Conservation (phyloP, 805 yeast genomes). For the Cyberlindnera americana region DNA sequence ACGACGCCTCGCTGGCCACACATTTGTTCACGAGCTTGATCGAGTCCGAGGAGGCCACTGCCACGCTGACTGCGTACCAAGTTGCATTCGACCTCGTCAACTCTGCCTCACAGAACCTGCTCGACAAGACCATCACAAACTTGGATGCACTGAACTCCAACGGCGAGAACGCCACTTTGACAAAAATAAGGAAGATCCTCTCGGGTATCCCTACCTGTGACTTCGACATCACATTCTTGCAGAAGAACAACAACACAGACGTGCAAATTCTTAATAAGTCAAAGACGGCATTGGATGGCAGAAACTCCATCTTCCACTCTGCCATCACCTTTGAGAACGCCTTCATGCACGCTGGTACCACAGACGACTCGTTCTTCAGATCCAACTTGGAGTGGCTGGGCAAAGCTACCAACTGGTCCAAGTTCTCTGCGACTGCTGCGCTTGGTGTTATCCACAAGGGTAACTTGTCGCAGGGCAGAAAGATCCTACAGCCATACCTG, state of each 20-base stretch:
- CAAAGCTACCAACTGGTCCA: constrained; percentile 98
- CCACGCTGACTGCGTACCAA: constrained; percentile 73
- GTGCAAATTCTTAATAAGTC: constrained; percentile 75
- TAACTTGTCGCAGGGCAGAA: constrained; percentile 84
- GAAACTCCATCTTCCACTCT: constrained; percentile 90
- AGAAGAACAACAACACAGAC: constrained; percentile 86
- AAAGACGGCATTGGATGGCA: constrained; percentile 78
- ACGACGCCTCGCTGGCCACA: constrained; percentile 69
- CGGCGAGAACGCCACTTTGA: constrained; percentile 26
- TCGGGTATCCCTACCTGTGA: constrained; percentile 95
- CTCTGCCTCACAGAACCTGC: constrained; percentile 86
- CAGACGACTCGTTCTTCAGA: constrained; percentile 89
- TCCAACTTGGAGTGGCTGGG: constrained; percentile 93
- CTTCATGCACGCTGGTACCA: constrained; percentile 92
- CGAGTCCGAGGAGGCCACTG: constrained; percentile 34
- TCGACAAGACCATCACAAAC: constrained; percentile 51
- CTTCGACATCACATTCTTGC: constrained; percentile 80
- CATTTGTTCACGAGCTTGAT: constrained; percentile 63
- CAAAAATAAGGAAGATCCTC: constrained; percentile 62
- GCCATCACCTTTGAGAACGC: constrained; percentile 96
- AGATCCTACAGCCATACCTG: constrained; percentile 83
- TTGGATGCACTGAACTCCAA: constrained; percentile 29
- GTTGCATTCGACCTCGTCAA: constrained; percentile 93
- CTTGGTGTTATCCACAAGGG: constrained; percentile 96
- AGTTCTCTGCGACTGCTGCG: constrained; percentile 96